Conservation (phyloP, 768 basidiomycete genomes). For the Lentinula raphanica region DNA sequence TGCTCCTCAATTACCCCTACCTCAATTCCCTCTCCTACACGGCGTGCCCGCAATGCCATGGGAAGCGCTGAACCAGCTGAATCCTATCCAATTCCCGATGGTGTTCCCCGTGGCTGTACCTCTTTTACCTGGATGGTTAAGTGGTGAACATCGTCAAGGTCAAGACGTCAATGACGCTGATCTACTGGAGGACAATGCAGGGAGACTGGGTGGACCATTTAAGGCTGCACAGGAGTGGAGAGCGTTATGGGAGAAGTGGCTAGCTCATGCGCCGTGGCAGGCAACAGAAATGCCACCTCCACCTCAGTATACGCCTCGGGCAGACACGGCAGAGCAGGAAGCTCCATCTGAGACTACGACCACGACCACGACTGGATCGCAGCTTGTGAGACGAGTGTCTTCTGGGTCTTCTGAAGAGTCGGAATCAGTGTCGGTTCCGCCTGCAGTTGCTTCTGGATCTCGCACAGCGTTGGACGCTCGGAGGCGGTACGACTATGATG, state of each 20-base stretch:
- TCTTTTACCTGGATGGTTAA: conserved; percentile 52
- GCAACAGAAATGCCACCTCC: conserved; percentile 54
- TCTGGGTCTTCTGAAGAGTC: conserved; percentile 10
- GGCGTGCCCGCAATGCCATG: conserved; percentile 63
- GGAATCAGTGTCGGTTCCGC: conserved; percentile 14
- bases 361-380: not conserved
- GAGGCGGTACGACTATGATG: conserved; percentile 40
- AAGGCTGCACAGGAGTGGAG: conserved; percentile 59
- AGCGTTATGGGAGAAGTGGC: conserved; percentile 73
- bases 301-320: conserved; percentile 68
- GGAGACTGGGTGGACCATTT: conserved; percentile 37
- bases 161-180: conserved; percentile 31
- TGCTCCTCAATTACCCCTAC: conserved; percentile 43
- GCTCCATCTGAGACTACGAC: not conserved
- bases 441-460: conserved; percentile 17
- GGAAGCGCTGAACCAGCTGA: conserved; percentile 50
- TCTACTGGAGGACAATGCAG: conserved; percentile 20
- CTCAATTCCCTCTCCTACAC: conserved; percentile 58
- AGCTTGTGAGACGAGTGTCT: not conserved
- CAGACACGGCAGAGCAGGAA: conserved; percentile 16
- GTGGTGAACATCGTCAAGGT: conserved; percentile 4
- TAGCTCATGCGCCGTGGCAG: conserved; percentile 46
- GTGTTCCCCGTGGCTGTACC: conserved; percentile 80
- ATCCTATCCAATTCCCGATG: conserved; percentile 41
- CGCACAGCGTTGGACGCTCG: conserved; percentile 28